Evolutionary conservation across 2,329 filamentous ascomycete species (phyloP), one percentile per base, ranked within the genome.

Genomic region (Phaeosphaeria sp.): DNA sequence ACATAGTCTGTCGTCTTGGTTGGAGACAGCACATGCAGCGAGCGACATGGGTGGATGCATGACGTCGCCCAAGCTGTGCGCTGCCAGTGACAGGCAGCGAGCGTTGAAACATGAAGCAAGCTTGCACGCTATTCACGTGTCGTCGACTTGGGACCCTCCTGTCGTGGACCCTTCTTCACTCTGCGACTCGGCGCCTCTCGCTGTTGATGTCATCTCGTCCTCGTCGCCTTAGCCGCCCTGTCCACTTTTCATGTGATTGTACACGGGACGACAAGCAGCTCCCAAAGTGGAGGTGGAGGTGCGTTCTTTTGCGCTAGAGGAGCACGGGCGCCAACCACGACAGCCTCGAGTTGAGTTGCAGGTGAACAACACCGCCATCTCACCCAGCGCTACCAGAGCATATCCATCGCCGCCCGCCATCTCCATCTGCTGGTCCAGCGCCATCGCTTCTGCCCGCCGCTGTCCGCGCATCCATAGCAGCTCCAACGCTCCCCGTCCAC

Each of bases 371-470:
- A 51, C 53, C 50, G 21, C 39, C 56, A 48, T 46, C 56, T 33
- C 46, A 44, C 21, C 52, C 62, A 58, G 58, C 60, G 27, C 53
- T 36, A 36, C 11, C 30, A 36, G 30, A 36, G 9, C 13, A 36
- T 36, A 48, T 20, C 57, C 33, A 52, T 56, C 65, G 33, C 55
- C 59, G 54, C 60, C 61, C 54, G 61, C 60, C 54, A 50, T 54
- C 44, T 52, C 49, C 63, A 50, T 57, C 60, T 55, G 41, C 46
- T 55, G 50, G 44, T 23, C 46, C 56, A 49, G 52, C 22, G 42
- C 50, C 33, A 9, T 39, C 17, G 48, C 43, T 54, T 43, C 46
- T 46, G 17, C 15, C 56, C 52, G 43, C 50, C 36, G 50, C 52
- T 56, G 51, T 25, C 54, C 53, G 30, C 41, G 11, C 47, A 27